Evolutionary conservation across 768 basidiomycete genomes (phyloP).

Genomic region (Boletus sensibilis): DNA sequence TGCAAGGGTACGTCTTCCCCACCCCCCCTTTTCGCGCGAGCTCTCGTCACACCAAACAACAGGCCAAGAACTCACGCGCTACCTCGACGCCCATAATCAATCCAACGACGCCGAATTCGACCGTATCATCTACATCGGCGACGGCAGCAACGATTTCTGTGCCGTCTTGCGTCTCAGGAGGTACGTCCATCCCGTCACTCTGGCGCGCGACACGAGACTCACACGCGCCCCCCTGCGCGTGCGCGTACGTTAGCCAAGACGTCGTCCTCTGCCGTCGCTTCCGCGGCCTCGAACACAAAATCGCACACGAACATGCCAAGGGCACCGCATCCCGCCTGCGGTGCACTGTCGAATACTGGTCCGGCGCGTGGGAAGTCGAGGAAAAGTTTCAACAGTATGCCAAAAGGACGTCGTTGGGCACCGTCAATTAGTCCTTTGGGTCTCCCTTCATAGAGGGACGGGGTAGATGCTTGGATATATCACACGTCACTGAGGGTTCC

Average conservation of each 20-base stretch:
- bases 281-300: constrained; percentile 77
- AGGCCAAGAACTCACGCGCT: constrained; percentile 94
- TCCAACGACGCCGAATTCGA: constrained; percentile 59
- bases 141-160: constrained; percentile 95
- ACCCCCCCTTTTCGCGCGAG: not conserved
- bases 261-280: constrained; percentile 74
- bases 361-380: constrained; percentile 95
- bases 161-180: constrained; percentile 78
- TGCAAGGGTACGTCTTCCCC: constrained; percentile 78
- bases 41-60: not conserved
- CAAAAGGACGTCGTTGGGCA: not conserved
- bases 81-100: constrained; percentile 49
- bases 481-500: not conserved
- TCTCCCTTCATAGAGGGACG: no score
- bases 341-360: constrained; percentile 80
- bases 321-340: constrained; percentile 63
- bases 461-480: not conserved
- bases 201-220: not conserved
- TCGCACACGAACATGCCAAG: constrained; percentile 52
- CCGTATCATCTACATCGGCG: constrained; percentile 86
- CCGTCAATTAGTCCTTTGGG: not conserved
- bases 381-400: constrained; percentile 55
- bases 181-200: constrained; percentile 36
- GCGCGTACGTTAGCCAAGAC: constrained; percentile 76
- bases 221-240: not conserved